These are phyloP conservation scores for Bipolaris bicolor DNA, from an alignment of 2,329 filamentous ascomycete genomes.

Conservation along the genomic window DNA sequence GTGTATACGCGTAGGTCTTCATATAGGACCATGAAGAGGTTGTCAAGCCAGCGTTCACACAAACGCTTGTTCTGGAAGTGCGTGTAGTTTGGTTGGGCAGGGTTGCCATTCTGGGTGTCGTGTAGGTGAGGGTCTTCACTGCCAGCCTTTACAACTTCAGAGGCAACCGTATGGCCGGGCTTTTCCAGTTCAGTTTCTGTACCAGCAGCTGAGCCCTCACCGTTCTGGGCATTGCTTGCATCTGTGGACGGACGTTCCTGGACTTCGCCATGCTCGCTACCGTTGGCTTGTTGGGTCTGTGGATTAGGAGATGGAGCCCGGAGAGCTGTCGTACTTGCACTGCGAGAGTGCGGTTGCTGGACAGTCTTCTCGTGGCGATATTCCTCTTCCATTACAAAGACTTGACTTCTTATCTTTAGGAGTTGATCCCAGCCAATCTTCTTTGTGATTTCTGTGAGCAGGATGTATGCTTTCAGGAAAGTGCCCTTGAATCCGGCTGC, in stretches of 20 bases:
- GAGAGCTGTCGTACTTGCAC: constrained; percentile 79
- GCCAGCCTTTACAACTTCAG: constrained; percentile 77
- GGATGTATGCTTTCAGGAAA: constrained; percentile 91
- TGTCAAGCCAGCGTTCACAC: constrained; percentile 97
- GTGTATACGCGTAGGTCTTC: constrained; percentile 98
- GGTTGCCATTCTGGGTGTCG: constrained; percentile 49
- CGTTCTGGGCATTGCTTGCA: constrained; percentile 40
- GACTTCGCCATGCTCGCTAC: constrained; percentile 39
- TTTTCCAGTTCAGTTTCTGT: constrained; percentile 66
- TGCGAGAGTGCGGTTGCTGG: constrained; percentile 60
- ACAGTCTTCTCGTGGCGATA: constrained; percentile 80
- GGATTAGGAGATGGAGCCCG: constrained; percentile 65
- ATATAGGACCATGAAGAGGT: constrained; percentile 98
- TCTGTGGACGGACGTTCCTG: constrained; percentile 25
- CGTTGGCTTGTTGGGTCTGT: constrained; percentile 46
- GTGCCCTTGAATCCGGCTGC: constrained; percentile 92
- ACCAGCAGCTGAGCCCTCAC: constrained; percentile 35
- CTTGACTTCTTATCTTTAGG: constrained; percentile 90
- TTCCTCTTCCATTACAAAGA: constrained; percentile 99
- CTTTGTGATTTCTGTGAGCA: constrained; percentile 92
- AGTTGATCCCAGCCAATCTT: constrained; percentile 98
- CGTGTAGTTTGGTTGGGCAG: constrained; percentile 72
- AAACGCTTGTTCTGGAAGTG: constrained; percentile 96
- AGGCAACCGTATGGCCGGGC: constrained; percentile 78
- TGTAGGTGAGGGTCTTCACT: constrained; percentile 61